phyloP scores from a whole-genome alignment of 139 green algal species.

The Picocystis salinarum region DNA sequence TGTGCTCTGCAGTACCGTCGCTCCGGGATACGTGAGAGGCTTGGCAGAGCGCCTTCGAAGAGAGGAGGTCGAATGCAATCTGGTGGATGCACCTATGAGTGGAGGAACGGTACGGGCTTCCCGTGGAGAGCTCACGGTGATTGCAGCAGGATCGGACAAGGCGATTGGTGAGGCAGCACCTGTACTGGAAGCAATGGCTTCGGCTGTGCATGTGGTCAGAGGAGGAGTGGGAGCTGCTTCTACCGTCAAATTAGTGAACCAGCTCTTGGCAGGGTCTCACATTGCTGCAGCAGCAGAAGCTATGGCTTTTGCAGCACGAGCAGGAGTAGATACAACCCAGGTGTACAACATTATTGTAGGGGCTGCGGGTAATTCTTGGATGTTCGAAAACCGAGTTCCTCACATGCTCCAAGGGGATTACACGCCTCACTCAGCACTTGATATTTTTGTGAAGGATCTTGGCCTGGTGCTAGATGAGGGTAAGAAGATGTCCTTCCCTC shows the following conservation, averaged over 20 bases:
- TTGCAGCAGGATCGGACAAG: background rate
- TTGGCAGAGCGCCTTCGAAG: background rate
- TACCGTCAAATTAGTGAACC: conserved; percentile 23
- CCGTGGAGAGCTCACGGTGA: conserved; percentile 2
- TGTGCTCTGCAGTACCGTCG: conserved; percentile 16
- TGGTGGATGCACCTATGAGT: conserved; percentile 22
- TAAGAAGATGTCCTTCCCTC: conserved; percentile 9
- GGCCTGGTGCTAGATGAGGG: conserved; percentile 20
- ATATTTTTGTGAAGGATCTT: conserved; percentile 25
- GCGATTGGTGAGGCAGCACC: background rate
- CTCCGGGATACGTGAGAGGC: conserved; percentile 10
- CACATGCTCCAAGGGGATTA: conserved; percentile 18
- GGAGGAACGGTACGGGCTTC: conserved; percentile 4
- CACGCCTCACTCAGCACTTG: conserved; percentile 10
- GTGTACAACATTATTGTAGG: conserved; percentile 16
- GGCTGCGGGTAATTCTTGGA: conserved; percentile 17
- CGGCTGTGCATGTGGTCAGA: background rate
- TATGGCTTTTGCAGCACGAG: conserved; percentile 15
- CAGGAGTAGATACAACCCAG: conserved; percentile 13
- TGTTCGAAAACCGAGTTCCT: conserved; percentile 12
- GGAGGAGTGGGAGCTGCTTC: background rate
- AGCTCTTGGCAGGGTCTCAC: conserved; percentile 19
- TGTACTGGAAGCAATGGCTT: background rate
- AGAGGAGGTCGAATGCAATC: background rate
- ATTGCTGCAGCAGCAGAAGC: conserved; percentile 20